Evolutionary conservation across 768 basidiomycete species (phyloP), one percentile per base, ranked within the genome.

Genomic region (Lanmaoa pseudosensibilis): DNA sequence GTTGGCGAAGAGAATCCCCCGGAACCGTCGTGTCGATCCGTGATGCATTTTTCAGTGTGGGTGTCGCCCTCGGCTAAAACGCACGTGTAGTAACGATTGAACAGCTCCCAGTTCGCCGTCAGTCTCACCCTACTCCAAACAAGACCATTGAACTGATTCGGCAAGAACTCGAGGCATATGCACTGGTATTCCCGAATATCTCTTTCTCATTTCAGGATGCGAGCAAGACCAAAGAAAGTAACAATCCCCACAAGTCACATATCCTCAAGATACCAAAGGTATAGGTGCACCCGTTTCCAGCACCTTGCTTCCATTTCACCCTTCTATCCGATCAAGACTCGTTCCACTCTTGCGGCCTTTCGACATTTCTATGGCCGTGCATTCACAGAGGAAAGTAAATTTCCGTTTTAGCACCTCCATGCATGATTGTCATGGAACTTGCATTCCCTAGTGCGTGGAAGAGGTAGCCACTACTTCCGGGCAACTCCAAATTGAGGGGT

Each of bases 31-130:
- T 96, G 40, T 86, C 83, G 62, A 77, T 97, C 43, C 85, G 91
- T 21, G 96, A 98, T 69, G 86, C 91, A 3, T 99, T 97, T 68
- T 90, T 88, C 67, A 94, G 91, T 66, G 93, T 93, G 58, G 43
- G 83, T 75, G 18, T 39, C 52, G 39, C 19, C 53, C 19, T 45
- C 40, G 41, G 52, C 44, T 32, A 27, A 25, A 44, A 46, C 44
- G 30, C 15, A 44, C 51, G 39, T 45, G 44, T 57, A 27, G 51
- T 57, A 30, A 62, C 45, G 30, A 51, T 46, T 10, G 23, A 46
- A 25, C 62, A 94, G 92, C 81, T 94, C 41, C 92, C 92, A 34
- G 83, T 94, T 58, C 86, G 92, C 55, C 83, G 92, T 39, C 77
- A 77, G 27, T 85, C 91, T 0, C 90, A 94, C 71, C 78, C 84